Evolutionary conservation across 805 yeast species (phyloP).

Genomic region (Wickerhamomyces hampshirensis): DNA sequence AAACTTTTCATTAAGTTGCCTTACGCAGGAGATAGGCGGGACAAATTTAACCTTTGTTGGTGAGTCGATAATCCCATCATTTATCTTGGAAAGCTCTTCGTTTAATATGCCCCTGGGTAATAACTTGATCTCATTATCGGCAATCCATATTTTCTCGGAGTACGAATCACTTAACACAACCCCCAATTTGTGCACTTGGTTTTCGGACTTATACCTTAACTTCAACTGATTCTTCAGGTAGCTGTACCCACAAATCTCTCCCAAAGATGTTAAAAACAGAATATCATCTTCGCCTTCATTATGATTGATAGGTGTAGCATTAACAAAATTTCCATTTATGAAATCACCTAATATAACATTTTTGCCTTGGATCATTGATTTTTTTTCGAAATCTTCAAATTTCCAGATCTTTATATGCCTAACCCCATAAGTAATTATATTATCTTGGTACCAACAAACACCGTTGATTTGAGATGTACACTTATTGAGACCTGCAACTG

Average conservation of each 20-base stretch:
- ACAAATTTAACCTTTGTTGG: conserved; percentile 22
- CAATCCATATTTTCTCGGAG: conserved; percentile 28
- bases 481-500: conserved; percentile 48
- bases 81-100: conserved; percentile 21
- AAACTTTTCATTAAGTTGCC: conserved; percentile 20
- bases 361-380: conserved; percentile 45
- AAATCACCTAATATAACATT: conserved; percentile 50
- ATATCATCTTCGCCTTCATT: conserved; percentile 17
- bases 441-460: conserved; percentile 48
- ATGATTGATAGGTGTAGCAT: conserved; percentile 22
- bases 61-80: conserved; percentile 30
- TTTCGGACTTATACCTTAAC: conserved; percentile 11
- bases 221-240: conserved; percentile 12
- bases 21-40: conserved; percentile 20
- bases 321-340: conserved; percentile 46
- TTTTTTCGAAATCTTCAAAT: conserved; percentile 28
- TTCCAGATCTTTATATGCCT: conserved; percentile 63
- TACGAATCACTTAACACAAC: conserved; percentile 16
- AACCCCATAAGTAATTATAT: conserved; percentile 53
- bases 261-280: conserved; percentile 21
- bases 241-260: conserved; percentile 22
- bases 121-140: conserved; percentile 11
- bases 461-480: conserved; percentile 58
- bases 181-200: conserved; percentile 13
- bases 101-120: conserved; percentile 22